These are phyloP conservation scores for Simplicillium aogashimaense DNA, from an alignment of 2,329 filamentous ascomycete genomes.

Conservation along the genomic window DNA sequence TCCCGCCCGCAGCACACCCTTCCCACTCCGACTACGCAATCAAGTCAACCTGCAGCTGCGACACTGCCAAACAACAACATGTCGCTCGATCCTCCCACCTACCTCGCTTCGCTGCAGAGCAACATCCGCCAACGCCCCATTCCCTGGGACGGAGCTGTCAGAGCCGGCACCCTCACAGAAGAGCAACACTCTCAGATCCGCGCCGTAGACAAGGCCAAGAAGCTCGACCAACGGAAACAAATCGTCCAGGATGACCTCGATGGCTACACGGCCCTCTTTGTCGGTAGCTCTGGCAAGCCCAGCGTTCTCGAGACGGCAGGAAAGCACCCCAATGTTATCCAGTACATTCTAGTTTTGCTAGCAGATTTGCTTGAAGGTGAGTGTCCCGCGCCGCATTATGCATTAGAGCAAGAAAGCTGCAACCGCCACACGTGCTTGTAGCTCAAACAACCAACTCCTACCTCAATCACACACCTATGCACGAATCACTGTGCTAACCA, in stretches of 20 bases:
- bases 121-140: constrained; percentile 95
- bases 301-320: constrained; percentile 75
- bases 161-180: constrained; percentile 88
- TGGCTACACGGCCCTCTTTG: constrained; percentile 71
- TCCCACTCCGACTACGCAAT: not conserved
- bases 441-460: not conserved
- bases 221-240: constrained; percentile 70
- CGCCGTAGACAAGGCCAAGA: constrained; percentile 91
- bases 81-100: constrained; percentile 87
- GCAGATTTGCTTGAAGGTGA: constrained; percentile 80
- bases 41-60: constrained; percentile 12
- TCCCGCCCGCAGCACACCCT: not conserved
- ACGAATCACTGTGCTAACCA: not conserved
- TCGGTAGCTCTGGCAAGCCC: constrained; percentile 60
- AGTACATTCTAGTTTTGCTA: constrained; percentile 87
- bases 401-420: no score
- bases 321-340: constrained; percentile 81
- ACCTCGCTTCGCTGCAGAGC: constrained; percentile 78
- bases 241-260: constrained; percentile 71
- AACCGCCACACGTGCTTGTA: no score
- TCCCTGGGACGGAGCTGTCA: constrained; percentile 93
- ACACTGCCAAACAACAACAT: constrained; percentile 36
- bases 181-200: constrained; percentile 92
- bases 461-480: not conserved
- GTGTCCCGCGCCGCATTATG: constrained; percentile 11